Evolutionary conservation across 2,329 filamentous ascomycete species (phyloP), one percentile per base, ranked within the genome.

Genomic region (Talaromyces sp.): DNA sequence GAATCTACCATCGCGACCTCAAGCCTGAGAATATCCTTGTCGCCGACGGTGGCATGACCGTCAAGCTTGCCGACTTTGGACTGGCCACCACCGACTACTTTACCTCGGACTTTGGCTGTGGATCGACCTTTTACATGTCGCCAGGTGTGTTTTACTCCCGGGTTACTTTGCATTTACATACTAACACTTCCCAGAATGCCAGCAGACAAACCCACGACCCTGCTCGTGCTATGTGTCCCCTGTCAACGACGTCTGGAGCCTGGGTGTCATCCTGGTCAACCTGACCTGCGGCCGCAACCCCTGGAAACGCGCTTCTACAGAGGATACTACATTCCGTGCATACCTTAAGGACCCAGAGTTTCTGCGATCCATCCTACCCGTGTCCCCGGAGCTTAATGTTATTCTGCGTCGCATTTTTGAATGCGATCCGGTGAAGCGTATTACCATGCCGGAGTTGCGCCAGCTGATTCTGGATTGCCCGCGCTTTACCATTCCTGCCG

Each of bases 81-180:
- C 85, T 99, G 60, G 95, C 95, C 63, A 98, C 92, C 27, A 88
- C 87, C 62, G 91, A 93, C 67, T 84, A 87, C 67, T 83, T 88
- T 68, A 96, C 93, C 66, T 90, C 92, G 69, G 95, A 99, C 76
- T 97, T 96, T 77, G 95, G 95, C 71, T 99, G 95, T 75, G 95
- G 95, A 65, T 98, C 95, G 33, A 98, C 93, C 15, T 98, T 98
- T 72, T 99, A 99, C 81, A 99, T 98, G 95, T 96, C 92, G 73
- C 95, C 95, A 85, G 93, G 93, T 97, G 89, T 76, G 85, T 81
- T 66, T 66, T 63, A 55, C 49, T 47, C 55, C 63, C 59, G 53
- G 62, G 4, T 19, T 44, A 13, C 39, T 19, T 27, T 30, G 33
- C 9, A 15, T 33, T 7, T 36, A 17, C 6, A n/a, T 36, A 13